phyloP scores from a whole-genome alignment of 2,329 filamentous ascomycete species.

The Calonectria henricotiae region DNA sequence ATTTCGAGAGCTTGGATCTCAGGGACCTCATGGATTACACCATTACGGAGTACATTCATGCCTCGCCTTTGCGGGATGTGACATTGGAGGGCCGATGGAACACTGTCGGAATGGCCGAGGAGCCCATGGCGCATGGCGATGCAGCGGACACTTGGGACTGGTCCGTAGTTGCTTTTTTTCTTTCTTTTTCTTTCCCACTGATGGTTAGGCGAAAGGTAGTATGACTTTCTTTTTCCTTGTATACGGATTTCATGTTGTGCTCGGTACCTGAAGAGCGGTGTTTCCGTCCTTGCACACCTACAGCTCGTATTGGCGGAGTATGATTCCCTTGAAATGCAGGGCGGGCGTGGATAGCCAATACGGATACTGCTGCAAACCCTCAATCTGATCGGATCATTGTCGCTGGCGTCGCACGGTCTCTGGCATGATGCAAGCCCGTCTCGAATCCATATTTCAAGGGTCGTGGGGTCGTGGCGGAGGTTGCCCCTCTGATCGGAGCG shows the following conservation, averaged over 20 bases:
- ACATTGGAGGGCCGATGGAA: slow-evolving; percentile 47
- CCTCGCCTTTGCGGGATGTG: slow-evolving; percentile 43
- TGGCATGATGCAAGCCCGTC: slow-evolving; percentile 33
- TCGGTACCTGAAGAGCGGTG: background rate
- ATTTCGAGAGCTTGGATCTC: slow-evolving; percentile 37
- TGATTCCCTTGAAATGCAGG: slow-evolving; percentile 5
- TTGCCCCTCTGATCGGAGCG: slow-evolving; percentile 18
- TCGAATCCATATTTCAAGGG: slow-evolving; percentile 20
- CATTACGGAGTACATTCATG: slow-evolving; percentile 40
- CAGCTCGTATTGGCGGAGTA: slow-evolving; percentile 6
- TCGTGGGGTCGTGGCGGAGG: slow-evolving; percentile 16
- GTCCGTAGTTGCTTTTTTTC: slow-evolving; percentile 25
- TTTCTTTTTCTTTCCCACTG: slow-evolving; percentile 27
- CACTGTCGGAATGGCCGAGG: slow-evolving; percentile 47
- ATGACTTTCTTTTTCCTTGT: slow-evolving; percentile 18
- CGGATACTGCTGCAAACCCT: slow-evolving; percentile 4
- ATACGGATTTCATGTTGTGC: slow-evolving; percentile 2
- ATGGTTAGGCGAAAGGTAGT: slow-evolving; percentile 20
- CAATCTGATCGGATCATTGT: slow-evolving; percentile 25
- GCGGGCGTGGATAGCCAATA: slow-evolving; percentile 12
- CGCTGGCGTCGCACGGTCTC: slow-evolving; percentile 28
- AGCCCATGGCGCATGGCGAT: slow-evolving; percentile 30
- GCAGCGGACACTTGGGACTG: slow-evolving; percentile 21
- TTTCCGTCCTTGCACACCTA: slow-evolving; percentile 11
- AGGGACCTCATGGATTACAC: slow-evolving; percentile 47